Evolutionary conservation across 768 basidiomycete species (phyloP), one percentile per base, ranked within the genome.

Genomic region (Russula sp.): DNA sequence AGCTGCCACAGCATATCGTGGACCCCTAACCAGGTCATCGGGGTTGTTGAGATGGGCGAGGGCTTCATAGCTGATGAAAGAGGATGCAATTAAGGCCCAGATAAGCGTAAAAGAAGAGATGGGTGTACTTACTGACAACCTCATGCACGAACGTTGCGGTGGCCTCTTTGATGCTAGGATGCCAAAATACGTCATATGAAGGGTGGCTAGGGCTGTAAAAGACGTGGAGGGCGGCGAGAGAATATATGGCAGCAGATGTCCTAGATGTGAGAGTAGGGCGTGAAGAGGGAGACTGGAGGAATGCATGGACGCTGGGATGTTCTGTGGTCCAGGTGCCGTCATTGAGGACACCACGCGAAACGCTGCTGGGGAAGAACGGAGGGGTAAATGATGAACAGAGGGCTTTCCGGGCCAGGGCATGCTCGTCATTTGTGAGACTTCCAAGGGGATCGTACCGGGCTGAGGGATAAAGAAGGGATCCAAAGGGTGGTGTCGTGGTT

Each of bases 1-100:
- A 66, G 60, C 55, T 68, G 64, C 66, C 66, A 68, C 27, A 68
- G 44, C 61, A 68, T 68, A 37, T 68, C 66, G 8, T 58, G 54
- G 11, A 61, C 39, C 16, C 66, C 66, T 14, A 68, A 20, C 66
- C 66, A 68, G 22, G 65, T 61, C 57, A 57, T 55, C 3, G 66
- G 66, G 44, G 53, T 45, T 35, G 66, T 66, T 40, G 60, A 58
- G 50, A 68, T 66, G 50, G 61, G 61, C 6, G 58, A 57, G 39
- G 54, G 49, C 4, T 61, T 39, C 58, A 53, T 60, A 1, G 56
- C 63, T 65, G 39, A 14, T 51, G 57, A 57, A 54, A 48, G 20
- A 16, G 44, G 40, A n/a, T 3, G 48, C 27, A 31, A 47, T 16
- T 65, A 4, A 65, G 42, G 31, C 22, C 18, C 16, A 6, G 22